phyloP scores from a whole-genome alignment of 768 basidiomycete genomes.

The Strobilomyces echinocephalus region DNA sequence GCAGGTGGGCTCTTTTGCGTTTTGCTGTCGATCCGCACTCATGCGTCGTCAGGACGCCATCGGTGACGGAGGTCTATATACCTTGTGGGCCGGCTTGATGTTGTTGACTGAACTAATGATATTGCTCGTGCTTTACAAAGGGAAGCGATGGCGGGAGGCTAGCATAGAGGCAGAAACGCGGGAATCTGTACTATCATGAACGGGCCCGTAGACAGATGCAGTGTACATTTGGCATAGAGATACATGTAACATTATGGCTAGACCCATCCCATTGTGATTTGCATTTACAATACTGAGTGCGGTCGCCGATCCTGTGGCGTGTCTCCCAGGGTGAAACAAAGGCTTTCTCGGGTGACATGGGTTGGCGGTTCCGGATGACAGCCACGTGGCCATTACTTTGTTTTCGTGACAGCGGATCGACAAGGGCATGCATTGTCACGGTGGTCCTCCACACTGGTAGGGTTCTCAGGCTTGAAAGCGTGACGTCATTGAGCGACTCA shows the following conservation, averaged over 20 bases:
- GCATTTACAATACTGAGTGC: too few relatives aligned
- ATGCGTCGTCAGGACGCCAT: conserved; percentile 48
- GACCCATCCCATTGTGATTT: too few relatives aligned
- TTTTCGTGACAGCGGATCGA: too few relatives aligned
- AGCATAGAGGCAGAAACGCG: conserved; percentile 41
- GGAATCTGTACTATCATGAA: conserved; percentile 2
- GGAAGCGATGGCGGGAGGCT: conserved; percentile 53
- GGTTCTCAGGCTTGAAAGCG: too few relatives aligned
- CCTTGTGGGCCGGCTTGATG: conserved; percentile 59
- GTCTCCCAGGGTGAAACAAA: too few relatives aligned
- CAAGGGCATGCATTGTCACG: too few relatives aligned
- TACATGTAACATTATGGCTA: background rate
- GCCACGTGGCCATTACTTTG: too few relatives aligned
- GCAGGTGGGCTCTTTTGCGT: conserved; percentile 32
- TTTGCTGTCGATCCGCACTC: background rate
- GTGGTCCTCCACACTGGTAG: too few relatives aligned
- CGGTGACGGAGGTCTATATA: conserved; percentile 80
- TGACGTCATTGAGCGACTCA: too few relatives aligned
- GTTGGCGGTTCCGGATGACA: too few relatives aligned
- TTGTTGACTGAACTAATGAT: conserved; percentile 50
- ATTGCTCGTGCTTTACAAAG: conserved; percentile 57
- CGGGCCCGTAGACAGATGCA: background rate
- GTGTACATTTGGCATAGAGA: background rate
- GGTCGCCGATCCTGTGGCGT: too few relatives aligned
- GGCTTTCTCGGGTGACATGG: too few relatives aligned